Percentiles rank a stretch among this genome's conserved stretches.
phyloP scores from a whole-genome alignment of 2,329 filamentous ascomycete genomes.

The Huntiella decipiens region DNA sequence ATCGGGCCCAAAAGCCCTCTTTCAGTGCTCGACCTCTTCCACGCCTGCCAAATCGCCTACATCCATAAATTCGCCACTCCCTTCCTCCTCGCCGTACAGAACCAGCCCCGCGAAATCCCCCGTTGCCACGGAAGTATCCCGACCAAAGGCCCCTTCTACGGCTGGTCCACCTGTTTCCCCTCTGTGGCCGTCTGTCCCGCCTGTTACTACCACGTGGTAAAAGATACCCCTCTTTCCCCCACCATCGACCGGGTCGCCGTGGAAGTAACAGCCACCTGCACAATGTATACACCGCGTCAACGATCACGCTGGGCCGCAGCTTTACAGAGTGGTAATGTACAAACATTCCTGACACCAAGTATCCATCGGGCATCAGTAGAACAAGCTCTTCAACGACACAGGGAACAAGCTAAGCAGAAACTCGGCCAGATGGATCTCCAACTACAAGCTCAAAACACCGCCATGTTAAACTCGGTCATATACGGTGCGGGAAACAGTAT shows the following conservation, averaged over 20 bases:
- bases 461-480: constrained; percentile 18
- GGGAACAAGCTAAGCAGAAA: constrained; percentile 17
- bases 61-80: constrained; percentile 14
- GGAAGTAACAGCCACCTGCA: constrained; percentile 17
- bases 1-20: constrained; percentile 14
- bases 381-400: constrained; percentile 13
- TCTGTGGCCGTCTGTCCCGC: constrained; percentile 16
- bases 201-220: constrained; percentile 18
- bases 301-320: constrained; percentile 18
- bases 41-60: constrained; percentile 18
- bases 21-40: constrained; percentile 14
- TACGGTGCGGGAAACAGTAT: constrained; percentile 19
- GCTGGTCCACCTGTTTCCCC: constrained; percentile 17
- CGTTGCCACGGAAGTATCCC: constrained; percentile 17
- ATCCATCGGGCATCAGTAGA: too few species aligned
- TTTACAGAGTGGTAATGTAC: constrained; percentile 16
- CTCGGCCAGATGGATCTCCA: constrained; percentile 19
- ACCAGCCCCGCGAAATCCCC: background rate
- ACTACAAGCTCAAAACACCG: constrained; percentile 11
- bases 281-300: constrained; percentile 22
- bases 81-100: constrained; percentile 15
- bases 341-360: constrained; percentile 16
- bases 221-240: constrained; percentile 15
- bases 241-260: constrained; percentile 14
- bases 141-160: constrained; percentile 17